These are phyloP conservation scores for Penicillium sp. DNA, from an alignment of 2,329 filamentous ascomycete genomes.

Conservation along the genomic window DNA sequence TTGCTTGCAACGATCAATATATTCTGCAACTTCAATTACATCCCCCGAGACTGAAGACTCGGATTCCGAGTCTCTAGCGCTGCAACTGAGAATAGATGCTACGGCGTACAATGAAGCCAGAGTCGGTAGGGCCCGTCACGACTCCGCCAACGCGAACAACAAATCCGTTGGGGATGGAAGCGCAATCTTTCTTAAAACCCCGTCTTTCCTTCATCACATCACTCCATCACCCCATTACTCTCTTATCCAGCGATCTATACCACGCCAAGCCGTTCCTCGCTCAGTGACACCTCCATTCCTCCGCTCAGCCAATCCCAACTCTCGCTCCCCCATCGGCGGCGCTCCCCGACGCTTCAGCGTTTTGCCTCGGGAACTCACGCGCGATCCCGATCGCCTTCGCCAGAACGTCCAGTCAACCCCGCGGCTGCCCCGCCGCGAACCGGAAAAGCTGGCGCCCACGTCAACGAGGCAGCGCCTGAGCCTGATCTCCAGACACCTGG, in stretches of 20 bases:
- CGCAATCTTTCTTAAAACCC: conserved; percentile 8
- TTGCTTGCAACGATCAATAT: too few relatives aligned
- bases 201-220: too few relatives aligned
- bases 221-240: too few relatives aligned
- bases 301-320: conserved; percentile 14
- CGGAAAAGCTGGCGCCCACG: conserved; percentile 49
- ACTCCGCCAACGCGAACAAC: conserved; percentile 2
- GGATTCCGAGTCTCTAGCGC: not conserved
- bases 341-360: conserved; percentile 26
- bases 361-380: conserved; percentile 25
- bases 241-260: conserved; percentile 4
- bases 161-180: conserved; percentile 2
- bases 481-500: conserved; percentile 61
- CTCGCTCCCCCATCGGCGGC: conserved; percentile 18
- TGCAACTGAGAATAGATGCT: conserved; percentile 9
- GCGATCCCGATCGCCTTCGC: conserved; percentile 9
- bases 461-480: conserved; percentile 53
- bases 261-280: too few relatives aligned
- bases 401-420: conserved; percentile 21
- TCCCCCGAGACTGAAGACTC: too few relatives aligned
- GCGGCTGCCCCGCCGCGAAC: conserved; percentile 34
- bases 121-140: conserved; percentile 20
- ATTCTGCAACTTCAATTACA: too few relatives aligned
- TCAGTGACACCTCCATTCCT: not conserved
- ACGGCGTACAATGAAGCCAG: conserved; percentile 12